phyloP scores from a whole-genome alignment of 306 rosid genomes.

The Citrullus colocynthis region DNA sequence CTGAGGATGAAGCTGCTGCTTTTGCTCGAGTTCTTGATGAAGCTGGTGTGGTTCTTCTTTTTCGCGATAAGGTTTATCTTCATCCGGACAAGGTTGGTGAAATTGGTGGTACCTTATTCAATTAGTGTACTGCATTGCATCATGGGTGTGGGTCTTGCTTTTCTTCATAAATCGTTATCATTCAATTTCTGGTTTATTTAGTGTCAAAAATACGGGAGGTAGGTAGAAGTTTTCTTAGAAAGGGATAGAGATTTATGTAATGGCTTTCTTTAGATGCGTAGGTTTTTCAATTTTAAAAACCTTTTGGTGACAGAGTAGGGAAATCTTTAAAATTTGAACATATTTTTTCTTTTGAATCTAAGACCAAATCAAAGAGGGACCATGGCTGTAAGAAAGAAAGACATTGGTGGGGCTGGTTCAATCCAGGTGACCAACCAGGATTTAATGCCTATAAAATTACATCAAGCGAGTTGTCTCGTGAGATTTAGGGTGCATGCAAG shows the following conservation, averaged over 20 bases:
- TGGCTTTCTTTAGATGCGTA: neutral
- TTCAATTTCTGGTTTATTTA: neutral
- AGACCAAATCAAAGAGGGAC: neutral
- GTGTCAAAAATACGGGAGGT: neutral
- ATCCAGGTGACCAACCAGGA: too few relatives aligned
- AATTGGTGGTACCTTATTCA: neutral
- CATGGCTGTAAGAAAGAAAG: neutral
- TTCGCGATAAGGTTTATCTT: conserved; percentile 82
- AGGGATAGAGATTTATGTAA: neutral
- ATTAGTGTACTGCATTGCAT: neutral
- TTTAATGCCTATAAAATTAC: too few relatives aligned
- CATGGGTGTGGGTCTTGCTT: neutral
- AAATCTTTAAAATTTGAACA: neutral
- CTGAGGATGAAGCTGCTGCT: conserved; percentile 49
- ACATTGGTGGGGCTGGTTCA: too few relatives aligned
- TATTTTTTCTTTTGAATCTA: neutral
- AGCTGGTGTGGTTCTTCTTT: conserved; percentile 82
- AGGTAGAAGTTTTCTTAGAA: neutral
- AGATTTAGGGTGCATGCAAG: too few relatives aligned
- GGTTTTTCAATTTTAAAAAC: neutral
- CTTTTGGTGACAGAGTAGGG: neutral
- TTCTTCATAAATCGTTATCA: neutral
- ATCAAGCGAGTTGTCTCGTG: too few relatives aligned
- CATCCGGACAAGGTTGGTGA: conserved; percentile 73
- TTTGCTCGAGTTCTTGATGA: conserved; percentile 79